Evolutionary conservation across 2,329 filamentous ascomycete genomes (phyloP).

Genomic region (Epichloe gansuensis): DNA sequence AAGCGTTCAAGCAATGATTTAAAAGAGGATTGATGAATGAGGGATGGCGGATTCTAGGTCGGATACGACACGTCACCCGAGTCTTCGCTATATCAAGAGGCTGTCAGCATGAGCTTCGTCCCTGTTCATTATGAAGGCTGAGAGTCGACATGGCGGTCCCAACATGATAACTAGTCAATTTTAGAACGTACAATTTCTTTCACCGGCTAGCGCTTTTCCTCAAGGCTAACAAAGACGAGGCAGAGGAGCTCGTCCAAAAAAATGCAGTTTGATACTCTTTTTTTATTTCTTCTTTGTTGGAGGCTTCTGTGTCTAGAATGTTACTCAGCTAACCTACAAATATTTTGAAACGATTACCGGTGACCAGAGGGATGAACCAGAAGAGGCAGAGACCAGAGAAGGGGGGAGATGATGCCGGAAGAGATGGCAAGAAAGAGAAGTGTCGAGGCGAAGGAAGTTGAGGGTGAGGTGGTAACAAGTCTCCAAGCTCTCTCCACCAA

Average conservation of each 20-base stretch:
- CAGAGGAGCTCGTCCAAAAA: not conserved
- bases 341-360: slow-evolving; percentile 19
- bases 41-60: not conserved
- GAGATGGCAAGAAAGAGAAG: slow-evolving; percentile 12
- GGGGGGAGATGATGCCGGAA: slow-evolving; percentile 11
- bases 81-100: not conserved
- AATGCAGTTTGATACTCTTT: slow-evolving; percentile 1
- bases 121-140: too few species aligned
- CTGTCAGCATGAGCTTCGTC: not conserved
- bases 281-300: not conserved
- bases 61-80: not conserved
- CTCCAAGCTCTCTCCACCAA: slow-evolving; percentile 22
- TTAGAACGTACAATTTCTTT: not conserved
- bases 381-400: slow-evolving; percentile 20
- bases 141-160: too few species aligned
- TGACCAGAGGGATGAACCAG: slow-evolving; percentile 29
- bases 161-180: not conserved
- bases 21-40: not conserved
- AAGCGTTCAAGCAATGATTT: not conserved
- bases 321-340: slow-evolving; percentile 22
- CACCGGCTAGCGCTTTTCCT: not conserved
- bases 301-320: slow-evolving; percentile 24
- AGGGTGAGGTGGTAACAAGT: slow-evolving; percentile 30
- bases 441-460: slow-evolving; percentile 16
- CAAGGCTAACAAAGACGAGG: not conserved